Base-by-base conservation (phyloP, 139 green algal genomes). In the Asterochloris sp. region DNA sequence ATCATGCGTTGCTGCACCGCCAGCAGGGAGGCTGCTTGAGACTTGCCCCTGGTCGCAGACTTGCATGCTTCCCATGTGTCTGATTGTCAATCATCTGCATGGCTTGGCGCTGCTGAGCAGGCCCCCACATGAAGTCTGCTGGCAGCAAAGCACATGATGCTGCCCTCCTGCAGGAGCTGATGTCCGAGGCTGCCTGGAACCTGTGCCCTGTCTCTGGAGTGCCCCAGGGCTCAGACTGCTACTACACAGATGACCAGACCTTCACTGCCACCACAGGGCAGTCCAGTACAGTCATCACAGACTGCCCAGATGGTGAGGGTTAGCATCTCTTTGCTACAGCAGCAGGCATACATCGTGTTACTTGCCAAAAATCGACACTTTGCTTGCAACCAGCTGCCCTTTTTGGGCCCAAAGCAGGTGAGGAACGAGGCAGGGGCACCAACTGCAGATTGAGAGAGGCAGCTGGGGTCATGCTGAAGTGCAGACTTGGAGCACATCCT, bases 101-200 rank as follows among this genome's bases (percentile, higher is more conserved):
- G 38, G 38, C 38, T 54, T 54, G 2, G 38, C 38, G 38, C 38
- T 54, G 38, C 38, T 54, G 38, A 54, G 66, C 66, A 71, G 17
- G 71, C 19, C 8, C 23, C 23, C 23, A 9, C 71, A 60, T 76
- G 71, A 19, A 60, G 71, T 9, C 23, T 38, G n/a, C 26, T 76
- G 14, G 27, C 27, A 78, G 15, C 21, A 21, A 62, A 23, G 74
- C 11, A 66, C 17, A 11, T 67, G 38, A 78, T 64, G 27, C 74
- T 67, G 17, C 24, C 47, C 17, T 38, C 12, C 13, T 71, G 77
- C 86, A 93, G 89, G 89, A 95, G 21, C 85, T 97, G 12, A 94
- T 96, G 93, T 74, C 86, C 21, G 89, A 96, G 78, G 87, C 90
- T 8, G 85, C 82, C 66, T 96, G 92, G 92, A 95, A 96, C 76